Percentiles rank a stretch among this genome's conserved stretches.
phyloP scores from a whole-genome alignment of 1,284 basidiomycete genomes.

The Schizophyllum commune region DNA sequence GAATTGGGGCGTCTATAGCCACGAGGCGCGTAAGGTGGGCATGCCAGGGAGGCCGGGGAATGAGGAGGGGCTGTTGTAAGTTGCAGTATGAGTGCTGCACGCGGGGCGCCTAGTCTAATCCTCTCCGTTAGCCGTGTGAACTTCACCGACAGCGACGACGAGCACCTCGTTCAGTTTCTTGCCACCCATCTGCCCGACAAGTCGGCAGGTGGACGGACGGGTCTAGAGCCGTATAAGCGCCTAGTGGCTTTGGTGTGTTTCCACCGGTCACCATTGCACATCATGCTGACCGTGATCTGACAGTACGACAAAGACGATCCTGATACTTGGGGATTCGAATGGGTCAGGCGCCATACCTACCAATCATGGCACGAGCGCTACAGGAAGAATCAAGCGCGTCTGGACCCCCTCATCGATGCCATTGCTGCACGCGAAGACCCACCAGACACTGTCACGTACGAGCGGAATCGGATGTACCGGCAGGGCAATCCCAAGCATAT shows the following conservation, averaged over 20 bases:
- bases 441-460: constrained; percentile 23
- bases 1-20: background rate
- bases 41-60: background rate
- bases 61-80: background rate
- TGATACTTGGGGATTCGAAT: constrained; percentile 17
- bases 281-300: background rate
- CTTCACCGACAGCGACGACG: background rate
- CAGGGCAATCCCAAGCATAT: constrained; percentile 71
- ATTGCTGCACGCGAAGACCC: constrained; percentile 65
- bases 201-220: background rate
- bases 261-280: too few relatives aligned
- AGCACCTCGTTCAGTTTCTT: background rate
- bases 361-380: constrained; percentile 82
- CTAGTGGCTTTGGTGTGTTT: background rate
- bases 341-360: constrained; percentile 80
- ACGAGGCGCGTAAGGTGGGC: background rate
- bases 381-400: constrained; percentile 65
- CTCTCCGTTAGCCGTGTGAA: background rate
- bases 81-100: background rate
- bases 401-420: constrained; percentile 53
- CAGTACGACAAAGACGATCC: background rate
- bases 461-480: background rate
- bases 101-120: background rate
- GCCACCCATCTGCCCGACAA: background rate
- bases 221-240: background rate